Evolutionary conservation across 139 green algal species (phyloP), one percentile per base, ranked within the genome.

Genomic region (Tetradesmus lagerheimii): DNA sequence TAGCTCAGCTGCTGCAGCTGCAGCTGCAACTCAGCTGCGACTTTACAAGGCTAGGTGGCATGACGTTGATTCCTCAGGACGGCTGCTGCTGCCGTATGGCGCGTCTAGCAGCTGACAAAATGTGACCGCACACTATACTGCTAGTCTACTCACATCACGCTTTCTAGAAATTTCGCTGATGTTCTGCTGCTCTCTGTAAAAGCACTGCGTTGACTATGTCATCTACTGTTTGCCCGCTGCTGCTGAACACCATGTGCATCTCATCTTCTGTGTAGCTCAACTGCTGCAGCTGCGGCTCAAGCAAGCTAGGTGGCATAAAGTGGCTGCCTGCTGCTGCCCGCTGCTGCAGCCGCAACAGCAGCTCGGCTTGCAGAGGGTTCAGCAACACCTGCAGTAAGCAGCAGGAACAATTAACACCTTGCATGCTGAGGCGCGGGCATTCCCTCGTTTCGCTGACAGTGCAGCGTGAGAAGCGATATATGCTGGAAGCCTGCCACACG

Each of bases 41-140:
- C n/a, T n/a, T n/a, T n/a, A n/a, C n/a, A n/a, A n/a, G n/a, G 35
- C 14, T 45, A 18, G 81, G 47, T 6, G 81, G 81, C 81, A 86
- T 86, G 81, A 86, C 76, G 81, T 86, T n/a, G n/a, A n/a, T n/a
- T n/a, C n/a, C n/a, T n/a, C n/a, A n/a, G 81, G 34, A 38, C 34
- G 50, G 31, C 45, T 34, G 81, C 31, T 75, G 81, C 45, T 29
- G 50, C 81, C 4, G n/a, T n/a, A n/a, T n/a, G n/a, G n/a, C n/a
- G n/a, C n/a, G n/a, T n/a, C n/a, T n/a, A n/a, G n/a, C n/a, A n/a
- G n/a, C n/a, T n/a, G n/a, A n/a, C n/a, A n/a, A n/a, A n/a, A n/a
- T n/a, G n/a, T n/a, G n/a, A n/a, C n/a, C n/a, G n/a, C n/a, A n/a
- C n/a, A n/a, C n/a, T n/a, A n/a, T n/a, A n/a, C n/a, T n/a, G n/a